phyloP scores from a whole-genome alignment of 2,329 filamentous ascomycete species.

The Pseudocercospora ulei region DNA sequence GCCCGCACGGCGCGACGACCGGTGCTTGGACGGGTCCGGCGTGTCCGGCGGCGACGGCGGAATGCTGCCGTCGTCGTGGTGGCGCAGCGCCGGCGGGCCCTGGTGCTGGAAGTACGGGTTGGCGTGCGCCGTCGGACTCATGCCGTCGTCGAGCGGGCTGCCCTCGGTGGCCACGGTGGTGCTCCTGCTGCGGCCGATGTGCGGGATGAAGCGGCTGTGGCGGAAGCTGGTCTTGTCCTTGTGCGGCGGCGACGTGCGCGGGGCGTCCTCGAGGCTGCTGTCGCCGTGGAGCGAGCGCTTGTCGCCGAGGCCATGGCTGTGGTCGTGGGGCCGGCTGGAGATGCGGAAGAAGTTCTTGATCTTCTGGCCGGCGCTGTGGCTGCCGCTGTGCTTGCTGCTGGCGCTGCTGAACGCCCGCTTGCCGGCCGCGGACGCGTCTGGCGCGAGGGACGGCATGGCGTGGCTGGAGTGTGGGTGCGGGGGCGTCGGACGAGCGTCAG shows the following conservation, averaged over 20 bases:
- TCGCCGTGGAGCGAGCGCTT: conserved; percentile 29
- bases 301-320: conserved; percentile 33
- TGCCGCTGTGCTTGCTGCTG: conserved; percentile 39
- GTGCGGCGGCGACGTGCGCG: conserved; percentile 47
- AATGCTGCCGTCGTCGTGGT: conserved; percentile 89
- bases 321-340: conserved; percentile 41
- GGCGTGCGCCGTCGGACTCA: conserved; percentile 85
- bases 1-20: conserved; percentile 52
- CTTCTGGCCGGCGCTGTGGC: conserved; percentile 48
- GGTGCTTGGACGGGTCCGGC: conserved; percentile 60
- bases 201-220: conserved; percentile 79
- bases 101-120: conserved; percentile 98
- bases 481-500: neutral
- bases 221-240: conserved; percentile 51
- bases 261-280: conserved; percentile 35
- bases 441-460: conserved; percentile 26
- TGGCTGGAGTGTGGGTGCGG: conserved; percentile 10
- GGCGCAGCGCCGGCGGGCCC: conserved; percentile 80
- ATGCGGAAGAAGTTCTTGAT: conserved; percentile 63
- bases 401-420: conserved; percentile 45
- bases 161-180: conserved; percentile 88
- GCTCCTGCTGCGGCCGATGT: conserved; percentile 77
- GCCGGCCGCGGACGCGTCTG: conserved; percentile 16
- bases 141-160: conserved; percentile 73
- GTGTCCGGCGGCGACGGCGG: conserved; percentile 89